These are phyloP conservation scores for Paramecium tetraurelia DNA, from an alignment of 73 alveolate genomes.

Conservation along the genomic window DNA sequence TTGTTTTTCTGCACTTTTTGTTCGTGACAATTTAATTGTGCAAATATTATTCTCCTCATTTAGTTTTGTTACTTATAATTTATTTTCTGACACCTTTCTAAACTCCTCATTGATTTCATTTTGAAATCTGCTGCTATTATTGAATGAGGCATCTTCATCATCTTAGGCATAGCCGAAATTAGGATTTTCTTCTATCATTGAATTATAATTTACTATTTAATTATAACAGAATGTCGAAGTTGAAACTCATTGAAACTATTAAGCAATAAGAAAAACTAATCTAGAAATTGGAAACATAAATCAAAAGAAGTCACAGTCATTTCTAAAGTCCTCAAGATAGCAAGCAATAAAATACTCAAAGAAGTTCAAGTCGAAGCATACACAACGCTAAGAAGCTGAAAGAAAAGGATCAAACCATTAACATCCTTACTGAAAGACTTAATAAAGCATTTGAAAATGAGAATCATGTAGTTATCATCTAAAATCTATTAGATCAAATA, in stretches of 20 bases:
- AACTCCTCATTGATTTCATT: background rate
- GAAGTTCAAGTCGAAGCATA: background rate
- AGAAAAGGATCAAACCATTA: background rate
- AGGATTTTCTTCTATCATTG: background rate
- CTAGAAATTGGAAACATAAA: background rate
- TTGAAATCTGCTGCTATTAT: background rate
- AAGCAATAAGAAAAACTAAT: background rate
- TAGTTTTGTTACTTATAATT: background rate
- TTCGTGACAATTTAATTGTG: background rate
- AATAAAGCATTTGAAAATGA: background rate
- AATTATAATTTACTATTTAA: background rate
- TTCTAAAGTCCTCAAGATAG: background rate
- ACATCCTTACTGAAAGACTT: background rate
- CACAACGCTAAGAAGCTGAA: background rate
- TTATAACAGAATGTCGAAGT: background rate
- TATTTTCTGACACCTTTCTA: background rate
- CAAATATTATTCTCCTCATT: background rate
- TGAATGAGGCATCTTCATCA: background rate
- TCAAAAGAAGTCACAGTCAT: background rate
- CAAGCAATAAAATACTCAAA: background rate
- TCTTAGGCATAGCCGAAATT: background rate
- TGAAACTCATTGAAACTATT: conserved; percentile 7
- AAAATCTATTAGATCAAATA: background rate
- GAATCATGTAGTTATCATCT: background rate
- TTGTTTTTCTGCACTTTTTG: background rate